Evolutionary conservation across 2,329 filamentous ascomycete species (phyloP), one percentile per base, ranked within the genome.

Genomic region (Diaporthe sp.): DNA sequence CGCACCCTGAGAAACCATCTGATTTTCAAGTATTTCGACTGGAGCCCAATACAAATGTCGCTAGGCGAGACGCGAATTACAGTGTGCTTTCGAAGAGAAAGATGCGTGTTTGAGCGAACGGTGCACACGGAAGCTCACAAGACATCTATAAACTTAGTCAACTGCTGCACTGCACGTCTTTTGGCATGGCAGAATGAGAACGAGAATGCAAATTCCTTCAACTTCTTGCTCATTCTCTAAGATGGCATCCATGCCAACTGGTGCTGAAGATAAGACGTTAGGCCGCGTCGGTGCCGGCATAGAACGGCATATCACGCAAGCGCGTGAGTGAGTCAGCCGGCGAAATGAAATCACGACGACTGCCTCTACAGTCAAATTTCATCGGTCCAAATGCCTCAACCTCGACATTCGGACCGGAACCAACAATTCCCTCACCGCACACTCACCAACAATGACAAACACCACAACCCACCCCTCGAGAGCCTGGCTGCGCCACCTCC

Each of bases 401-500:
- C 3, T 4, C 31, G 10, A 60, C 8, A 19, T 5, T 9, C 31
- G 57, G 8, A 13, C 10, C 9, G 17, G 3, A 9, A 46, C 46
- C 22, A n/a, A 51, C 49, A 25, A n/a, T 8, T 13, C 5, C 12
- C 5, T 13, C n/a, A 53, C 25, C 42, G 6, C 28, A 1, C 17
- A 5, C 12, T 3, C 31, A 17, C 44, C 44, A 46, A 25, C 6
- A 15, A 67, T 67, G 61, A 67, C 44, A 34, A 67, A 67, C 44
- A 67, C 44, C 44, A 25, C 42, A 37, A 15, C 19, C 28, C 51
- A 31, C 28, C 62, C 62, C 19, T 51, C 44, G 2, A 15, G 37
- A 15, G 67, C 44, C 10, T 78, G 77, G 76, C 73, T 77, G 7
- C 57, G 73, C 13, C 60, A 62, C 25, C 73, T 76, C 8, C 76